Base-by-base conservation (phyloP, 2,329 filamentous ascomycete species). In the Paraconiothyrium brasiliense region DNA sequence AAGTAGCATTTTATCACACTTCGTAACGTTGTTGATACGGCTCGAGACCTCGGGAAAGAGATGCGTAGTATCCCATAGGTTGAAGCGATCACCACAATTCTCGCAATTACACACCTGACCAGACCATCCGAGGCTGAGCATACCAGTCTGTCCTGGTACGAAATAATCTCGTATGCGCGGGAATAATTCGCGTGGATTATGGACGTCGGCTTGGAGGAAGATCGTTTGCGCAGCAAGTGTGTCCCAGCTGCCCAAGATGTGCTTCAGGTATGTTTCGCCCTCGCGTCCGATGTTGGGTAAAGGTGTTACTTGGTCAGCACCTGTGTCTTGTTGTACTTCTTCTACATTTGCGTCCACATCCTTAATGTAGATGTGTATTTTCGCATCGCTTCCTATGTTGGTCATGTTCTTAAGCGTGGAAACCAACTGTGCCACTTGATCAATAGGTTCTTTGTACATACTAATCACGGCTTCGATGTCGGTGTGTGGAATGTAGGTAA, bases 181-280 rank as follows among this genome's bases (percentile, higher is more conserved):
- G 34, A 71, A 72, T 32, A 80, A 66, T 52, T 79, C 74, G 27
- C 55, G 62, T 27, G 73, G 72, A 50, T 80, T 79, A 64, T 84
- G 73, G 41, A 80, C 64, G 27, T 76, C 75, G 5, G 80, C 81
- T 70, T 84, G 82, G n/a, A 83, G 69, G 72, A 84, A 84, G 39
- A 84, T 61, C 0, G 81, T 83, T 54, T 84, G 81, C 13, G 57
- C 71, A 10, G 82, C 78, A 3, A 84, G 74, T 24, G 67, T 63
- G 41, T 83, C 78, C 78, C 79, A 84, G 48, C 72, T 59, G n/a
- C 68, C 65, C 1, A 82, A 58, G 41, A 84, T 83, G 64, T 84
- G 83, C 57, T 78, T 67, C 2, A 84, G 76, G 67, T 81, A 84
- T 6, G 81, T 80, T 2, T 79, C 80, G n/a, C 79, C 75, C 67